Conservation (phyloP, 371 early-diverging fungal species). For the Cokeromyces recurvatus region DNA sequence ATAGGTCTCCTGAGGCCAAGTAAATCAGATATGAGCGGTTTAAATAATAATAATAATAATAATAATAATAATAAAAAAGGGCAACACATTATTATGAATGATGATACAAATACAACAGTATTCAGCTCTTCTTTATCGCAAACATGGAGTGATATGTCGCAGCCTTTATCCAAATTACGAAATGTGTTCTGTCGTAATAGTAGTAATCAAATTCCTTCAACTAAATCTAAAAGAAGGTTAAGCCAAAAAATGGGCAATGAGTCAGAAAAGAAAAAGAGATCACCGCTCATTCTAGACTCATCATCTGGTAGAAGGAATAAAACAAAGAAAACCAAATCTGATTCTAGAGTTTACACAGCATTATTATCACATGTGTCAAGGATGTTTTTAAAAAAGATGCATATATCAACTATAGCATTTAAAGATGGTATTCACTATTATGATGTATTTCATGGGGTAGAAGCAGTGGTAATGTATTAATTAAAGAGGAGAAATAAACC, state of each 20-base stretch:
- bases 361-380: constrained; percentile 71
- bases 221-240: too few species aligned
- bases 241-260: too few species aligned
- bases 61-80: too few species aligned
- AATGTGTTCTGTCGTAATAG: constrained; percentile 9
- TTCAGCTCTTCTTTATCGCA: too few species aligned
- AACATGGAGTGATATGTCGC: constrained; percentile 9
- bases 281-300: too few species aligned
- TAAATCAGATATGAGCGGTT: too few species aligned
- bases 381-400: constrained; percentile 47
- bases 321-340: constrained; percentile 1
- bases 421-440: constrained; percentile 78
- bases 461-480: constrained; percentile 83
- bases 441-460: constrained; percentile 73
- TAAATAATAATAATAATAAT: too few species aligned
- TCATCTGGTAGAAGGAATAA: not conserved
- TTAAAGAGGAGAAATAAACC: constrained; percentile 2
- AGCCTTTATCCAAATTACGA: constrained; percentile 8
- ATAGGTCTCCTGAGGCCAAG: too few species aligned
- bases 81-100: too few species aligned
- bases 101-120: too few species aligned
- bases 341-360: constrained; percentile 60
- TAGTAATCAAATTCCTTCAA: not conserved
- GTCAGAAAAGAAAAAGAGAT: too few species aligned
- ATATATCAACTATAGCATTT: constrained; percentile 26